Evolutionary conservation across 2,329 filamentous ascomycete species (phyloP), one percentile per base, ranked within the genome.

Genomic region (Aspergillus sp.): DNA sequence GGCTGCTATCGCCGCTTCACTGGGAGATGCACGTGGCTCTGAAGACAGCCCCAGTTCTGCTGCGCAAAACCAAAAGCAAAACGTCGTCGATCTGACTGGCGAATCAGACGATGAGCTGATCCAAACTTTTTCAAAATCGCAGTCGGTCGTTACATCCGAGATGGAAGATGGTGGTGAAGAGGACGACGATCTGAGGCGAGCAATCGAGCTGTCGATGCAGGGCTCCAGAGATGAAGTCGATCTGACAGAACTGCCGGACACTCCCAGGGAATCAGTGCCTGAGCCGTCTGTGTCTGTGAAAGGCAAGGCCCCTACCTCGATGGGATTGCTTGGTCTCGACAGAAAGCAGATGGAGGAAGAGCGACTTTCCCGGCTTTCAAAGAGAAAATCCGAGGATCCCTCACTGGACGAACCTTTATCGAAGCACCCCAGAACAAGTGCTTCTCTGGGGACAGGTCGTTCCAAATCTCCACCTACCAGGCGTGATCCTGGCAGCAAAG

Each of bases 331-430:
- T 4, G 71, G 72, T 3, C 58, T 93, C 1, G 74, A 94, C 61
- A 74, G 88, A 22, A 85, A 79, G 57, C 73, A 76, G 32, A 91
- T 94, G 85, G 89, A 95, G 56, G 69, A 78, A 48, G 86, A 93
- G 53, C 77, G 89, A 25, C 69, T 93, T 10, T 78, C 75, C 14
- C 73, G 88, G 44, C 57, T 78, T 24, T 69, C 67, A 22, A 63
- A 88, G 55, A 71, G 75, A 22, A 71, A 74, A 53, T 52, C 59
- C 6, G 67, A 66, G 2, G 45, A 47, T 6, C 37, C 44, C 12
- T 49, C 58, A 7, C 35, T 43, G 11, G 33, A 33, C 25, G 34
- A 45, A n/a, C 49, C 33, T 13, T 36, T 39, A 10, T n/a, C 37
- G 5, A 56, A 62, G 38, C 35, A 44, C 2, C 26, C 40, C 7